Base-by-base conservation (phyloP, 78 protist species). In the Dictyostelium firmibasis region DNA sequence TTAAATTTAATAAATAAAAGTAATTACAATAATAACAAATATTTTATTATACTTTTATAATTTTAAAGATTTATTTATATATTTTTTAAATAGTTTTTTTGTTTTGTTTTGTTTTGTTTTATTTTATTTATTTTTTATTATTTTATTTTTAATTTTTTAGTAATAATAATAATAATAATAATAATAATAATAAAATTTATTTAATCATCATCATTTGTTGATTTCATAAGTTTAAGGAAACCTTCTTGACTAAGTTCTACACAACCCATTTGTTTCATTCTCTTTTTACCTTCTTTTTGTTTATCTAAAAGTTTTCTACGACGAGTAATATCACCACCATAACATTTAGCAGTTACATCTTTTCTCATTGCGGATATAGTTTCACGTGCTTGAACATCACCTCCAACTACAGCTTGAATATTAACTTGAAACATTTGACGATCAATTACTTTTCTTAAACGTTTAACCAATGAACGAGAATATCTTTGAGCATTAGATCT, bases 231-330 rank as follows among this genome's bases (percentile, higher is more conserved):
- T 79, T 62, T 78, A 11, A 92, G 84, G 93, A 94, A 94, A 72
- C 94, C 96, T 69, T 94, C 96, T 83, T 94, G 96, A 38, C 97
- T 81, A n/a, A 98, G 67, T 81, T 94, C 95, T 1, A 98, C 97
- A 60, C 92, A 85, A 70, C 98, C 98, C 81, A 98, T 85, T 72
- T 14, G 36, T 50, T 85, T 77, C 97, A 96, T 91, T 77, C 88
- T 41, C 98, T 98, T 98, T 86, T 98, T 98, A 60, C 99, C 98
- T 64, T 95, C 98, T 81, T 96, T 97, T 96, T 98, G 99, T 79
- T 96, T 93, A 47, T 87, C 87, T 27, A 98, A 86, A 35, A 98
- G 91, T 87, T 98, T 98, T 86, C 70, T 47, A 74, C 97, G 97
- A n/a, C 99, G 85, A 27, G 98, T 84, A n/a, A 96, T 74, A 84